These are phyloP conservation scores for Kwoniella botswanensis DNA, from an alignment of 768 basidiomycete genomes.

Conservation along the genomic window DNA sequence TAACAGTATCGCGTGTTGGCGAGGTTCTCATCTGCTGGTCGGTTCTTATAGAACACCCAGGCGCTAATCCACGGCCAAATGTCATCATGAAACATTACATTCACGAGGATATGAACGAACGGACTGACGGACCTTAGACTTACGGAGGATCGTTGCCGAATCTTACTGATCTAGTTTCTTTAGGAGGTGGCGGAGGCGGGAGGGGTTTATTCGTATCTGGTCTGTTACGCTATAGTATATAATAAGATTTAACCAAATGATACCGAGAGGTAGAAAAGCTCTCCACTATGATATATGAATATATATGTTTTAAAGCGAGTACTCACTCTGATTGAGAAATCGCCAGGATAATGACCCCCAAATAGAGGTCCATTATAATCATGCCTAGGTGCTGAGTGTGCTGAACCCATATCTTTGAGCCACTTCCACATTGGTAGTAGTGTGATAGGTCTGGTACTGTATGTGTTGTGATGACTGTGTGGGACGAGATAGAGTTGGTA, in stretches of 20 bases:
- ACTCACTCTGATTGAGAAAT: conserved; percentile 43
- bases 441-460: not conserved
- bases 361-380: conserved; percentile 37
- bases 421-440: conserved; percentile 1
- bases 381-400: conserved; percentile 8
- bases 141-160: conserved; percentile 45
- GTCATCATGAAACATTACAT: not conserved
- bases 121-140: not conserved
- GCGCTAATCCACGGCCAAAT: conserved; percentile 25
- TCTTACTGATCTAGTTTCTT: conserved; percentile 25
- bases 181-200: conserved; percentile 23
- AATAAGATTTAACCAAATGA: not conserved
- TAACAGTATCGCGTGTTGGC: conserved; percentile 41
- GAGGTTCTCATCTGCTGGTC: conserved; percentile 43
- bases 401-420: conserved; percentile 4
- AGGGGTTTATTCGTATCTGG: conserved; percentile 38
- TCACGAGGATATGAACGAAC: too few species aligned
- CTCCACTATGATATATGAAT: too few species aligned
- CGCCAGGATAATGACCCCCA: conserved; percentile 40
- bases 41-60: conserved; percentile 47
- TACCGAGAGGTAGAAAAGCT: too few species aligned
- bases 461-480: not conserved
- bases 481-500: not conserved
- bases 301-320: too few species aligned
- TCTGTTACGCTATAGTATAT: not conserved